phyloP scores from a whole-genome alignment of 2,329 filamentous ascomycete genomes.

The Fusarium nisikadoi region DNA sequence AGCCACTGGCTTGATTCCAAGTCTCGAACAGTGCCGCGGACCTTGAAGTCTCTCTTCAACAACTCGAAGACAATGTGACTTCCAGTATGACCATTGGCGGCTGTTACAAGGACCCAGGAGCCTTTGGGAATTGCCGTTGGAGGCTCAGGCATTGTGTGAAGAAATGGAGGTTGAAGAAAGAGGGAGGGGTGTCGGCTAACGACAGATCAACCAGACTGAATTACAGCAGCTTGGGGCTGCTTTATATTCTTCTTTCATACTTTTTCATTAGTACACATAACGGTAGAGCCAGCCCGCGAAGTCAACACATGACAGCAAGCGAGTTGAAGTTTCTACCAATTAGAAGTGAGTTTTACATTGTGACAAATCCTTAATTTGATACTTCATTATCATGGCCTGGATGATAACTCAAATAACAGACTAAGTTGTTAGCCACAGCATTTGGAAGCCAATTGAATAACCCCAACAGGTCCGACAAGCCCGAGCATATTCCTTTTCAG shows the following conservation, averaged over 20 bases:
- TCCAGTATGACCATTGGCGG: slow-evolving; percentile 28
- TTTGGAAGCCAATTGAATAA: background rate
- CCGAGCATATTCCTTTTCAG: slow-evolving; percentile 1
- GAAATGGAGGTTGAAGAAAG: background rate
- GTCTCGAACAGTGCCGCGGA: slow-evolving; percentile 28
- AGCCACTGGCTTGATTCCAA: slow-evolving; percentile 25
- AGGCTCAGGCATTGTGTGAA: background rate
- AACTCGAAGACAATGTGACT: slow-evolving; percentile 30
- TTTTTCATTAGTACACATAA: accelerated
- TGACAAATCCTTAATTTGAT: background rate
- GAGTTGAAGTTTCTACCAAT: background rate
- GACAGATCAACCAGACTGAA: accelerated
- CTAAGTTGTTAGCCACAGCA: accelerated
- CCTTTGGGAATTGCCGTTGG: slow-evolving; percentile 14
- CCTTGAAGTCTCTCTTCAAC: slow-evolving; percentile 30
- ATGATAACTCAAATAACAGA: background rate
- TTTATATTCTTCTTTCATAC: background rate
- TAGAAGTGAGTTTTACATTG: accelerated
- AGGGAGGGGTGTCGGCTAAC: accelerated
- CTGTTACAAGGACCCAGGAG: slow-evolving; percentile 33
- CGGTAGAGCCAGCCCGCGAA: accelerated
- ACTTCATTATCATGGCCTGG: background rate
- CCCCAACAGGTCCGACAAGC: accelerated
- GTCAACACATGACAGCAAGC: accelerated
- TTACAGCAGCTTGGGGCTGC: accelerated